These are phyloP conservation scores for Phytophthora pistaciae DNA, from an alignment of 352 stramenopile genomes.

Conservation along the genomic window DNA sequence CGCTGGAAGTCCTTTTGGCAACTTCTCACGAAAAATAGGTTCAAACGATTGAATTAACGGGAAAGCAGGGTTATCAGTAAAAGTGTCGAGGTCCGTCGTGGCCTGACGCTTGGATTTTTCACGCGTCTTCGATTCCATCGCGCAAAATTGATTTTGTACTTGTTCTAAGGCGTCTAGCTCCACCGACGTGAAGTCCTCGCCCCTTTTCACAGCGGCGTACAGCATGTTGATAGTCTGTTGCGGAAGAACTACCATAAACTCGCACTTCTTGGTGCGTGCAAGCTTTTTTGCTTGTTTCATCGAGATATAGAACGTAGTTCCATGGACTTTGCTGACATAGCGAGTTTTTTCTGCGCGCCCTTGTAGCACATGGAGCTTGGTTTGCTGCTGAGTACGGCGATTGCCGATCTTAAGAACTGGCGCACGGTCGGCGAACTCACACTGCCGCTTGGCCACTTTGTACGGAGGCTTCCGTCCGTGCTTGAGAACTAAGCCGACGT, in stretches of 20 bases:
- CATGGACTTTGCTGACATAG: neutral
- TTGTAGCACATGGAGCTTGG: constrained; percentile 1
- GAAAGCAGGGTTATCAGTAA: no score
- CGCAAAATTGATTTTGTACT: neutral
- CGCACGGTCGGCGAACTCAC: neutral
- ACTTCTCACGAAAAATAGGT: no score
- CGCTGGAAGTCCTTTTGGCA: no score
- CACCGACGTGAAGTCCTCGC: neutral
- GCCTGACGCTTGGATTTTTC: constrained; percentile 4
- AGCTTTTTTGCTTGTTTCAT: constrained; percentile 12
- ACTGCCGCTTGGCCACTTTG: no score
- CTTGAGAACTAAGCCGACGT: no score
- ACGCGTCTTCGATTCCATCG: neutral
- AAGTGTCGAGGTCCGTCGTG: no score
- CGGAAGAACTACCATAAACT: constrained; percentile 10
- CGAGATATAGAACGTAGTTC: constrained; percentile 1
- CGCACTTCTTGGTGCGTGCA: neutral
- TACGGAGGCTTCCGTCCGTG: no score
- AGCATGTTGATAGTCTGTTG: constrained; percentile 6
- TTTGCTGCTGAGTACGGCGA: constrained; percentile 5
- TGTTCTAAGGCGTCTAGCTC: neutral
- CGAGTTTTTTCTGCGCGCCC: neutral
- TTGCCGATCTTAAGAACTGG: constrained; percentile 1
- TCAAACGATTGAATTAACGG: no score
- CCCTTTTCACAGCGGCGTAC: neutral